phyloP scores from a whole-genome alignment of 2,329 filamentous ascomycete species.

The Xylariaceae sp. region DNA sequence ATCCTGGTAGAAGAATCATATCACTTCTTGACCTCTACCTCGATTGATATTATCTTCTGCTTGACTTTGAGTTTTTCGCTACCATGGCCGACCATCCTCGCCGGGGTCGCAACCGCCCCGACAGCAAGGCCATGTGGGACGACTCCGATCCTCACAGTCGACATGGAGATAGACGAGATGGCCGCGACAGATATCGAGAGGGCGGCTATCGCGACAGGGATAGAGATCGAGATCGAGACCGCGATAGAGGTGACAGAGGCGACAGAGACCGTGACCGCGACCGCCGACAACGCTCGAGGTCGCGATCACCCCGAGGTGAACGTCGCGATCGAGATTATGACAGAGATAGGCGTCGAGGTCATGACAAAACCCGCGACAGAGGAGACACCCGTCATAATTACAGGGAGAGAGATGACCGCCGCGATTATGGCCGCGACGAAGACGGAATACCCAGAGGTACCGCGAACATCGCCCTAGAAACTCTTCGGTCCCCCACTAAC shows the following conservation, averaged over 20 bases:
- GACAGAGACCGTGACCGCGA: conserved; percentile 29
- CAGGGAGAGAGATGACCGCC: conserved; percentile 14
- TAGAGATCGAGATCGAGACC: conserved; percentile 29
- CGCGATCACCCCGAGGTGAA: conserved; percentile 31
- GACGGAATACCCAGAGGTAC: conserved; percentile 19
- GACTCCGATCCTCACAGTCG: conserved; percentile 42
- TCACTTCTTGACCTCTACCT: too few relatives aligned
- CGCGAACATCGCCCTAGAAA: background rate
- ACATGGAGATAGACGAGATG: conserved; percentile 11
- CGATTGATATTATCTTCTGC: background rate
- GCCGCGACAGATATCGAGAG: too few relatives aligned
- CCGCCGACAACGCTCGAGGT: conserved; percentile 21
- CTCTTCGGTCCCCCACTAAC: conserved; percentile 12
- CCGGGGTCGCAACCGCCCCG: conserved; percentile 40
- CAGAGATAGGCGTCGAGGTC: conserved; percentile 26
- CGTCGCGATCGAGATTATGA: conserved; percentile 37
- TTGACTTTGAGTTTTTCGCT: background rate
- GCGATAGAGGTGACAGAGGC: conserved; percentile 26
- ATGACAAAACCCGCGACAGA: conserved; percentile 11
- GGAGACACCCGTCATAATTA: conserved; percentile 16
- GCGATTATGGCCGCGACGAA: conserved; percentile 21
- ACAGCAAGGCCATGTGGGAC: conserved; percentile 61
- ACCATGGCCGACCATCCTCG: conserved; percentile 50
- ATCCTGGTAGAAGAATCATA: too few relatives aligned
- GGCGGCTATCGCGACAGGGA: conserved; percentile 24